Conservation (phyloP, 352 stramenopile species). For the Pythium myriotylum region DNA sequence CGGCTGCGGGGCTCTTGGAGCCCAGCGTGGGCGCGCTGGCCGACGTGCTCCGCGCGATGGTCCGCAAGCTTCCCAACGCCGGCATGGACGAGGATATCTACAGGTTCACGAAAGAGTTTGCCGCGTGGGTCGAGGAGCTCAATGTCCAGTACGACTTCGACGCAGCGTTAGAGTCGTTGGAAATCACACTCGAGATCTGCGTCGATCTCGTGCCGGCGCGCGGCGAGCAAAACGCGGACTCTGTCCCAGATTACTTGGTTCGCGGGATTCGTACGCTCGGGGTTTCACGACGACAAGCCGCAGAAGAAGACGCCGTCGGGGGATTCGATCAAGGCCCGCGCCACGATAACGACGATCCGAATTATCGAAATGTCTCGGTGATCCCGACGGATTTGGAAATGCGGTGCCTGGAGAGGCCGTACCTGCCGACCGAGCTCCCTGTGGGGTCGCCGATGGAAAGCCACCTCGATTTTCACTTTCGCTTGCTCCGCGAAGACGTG, state of each 20-base stretch:
- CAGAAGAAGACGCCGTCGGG: neutral
- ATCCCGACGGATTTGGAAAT: slow-evolving; percentile 34
- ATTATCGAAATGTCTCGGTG: slow-evolving; percentile 21
- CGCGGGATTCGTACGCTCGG: neutral
- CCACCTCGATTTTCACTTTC: slow-evolving; percentile 32
- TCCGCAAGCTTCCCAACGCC: slow-evolving; percentile 15
- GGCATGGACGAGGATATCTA: slow-evolving; percentile 24
- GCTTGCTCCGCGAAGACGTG: slow-evolving; percentile 32
- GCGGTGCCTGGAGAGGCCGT: slow-evolving; percentile 22
- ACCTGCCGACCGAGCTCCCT: slow-evolving; percentile 10
- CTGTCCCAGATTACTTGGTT: slow-evolving; percentile 10
- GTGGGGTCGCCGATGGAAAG: slow-evolving; percentile 7
- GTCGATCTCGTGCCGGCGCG: slow-evolving; percentile 24
- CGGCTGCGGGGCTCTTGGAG: neutral
- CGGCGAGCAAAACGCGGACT: neutral
- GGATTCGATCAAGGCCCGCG: slow-evolving; percentile 14
- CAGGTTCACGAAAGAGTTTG: slow-evolving; percentile 1
- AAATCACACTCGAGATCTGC: slow-evolving; percentile 22
- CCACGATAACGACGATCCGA: slow-evolving; percentile 31
- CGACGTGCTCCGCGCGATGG: slow-evolving; percentile 8
- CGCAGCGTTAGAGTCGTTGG: neutral
- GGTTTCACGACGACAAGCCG: neutral
- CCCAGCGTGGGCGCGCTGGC: slow-evolving; percentile 5
- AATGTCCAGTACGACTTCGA: slow-evolving; percentile 1
- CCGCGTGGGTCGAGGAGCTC: slow-evolving; percentile 9